A percentile compares a stretch with the other conserved stretches of the same genome.
Conservation (phyloP, 2,329 filamentous ascomycete species). For the Rachicladosporium sp. region DNA sequence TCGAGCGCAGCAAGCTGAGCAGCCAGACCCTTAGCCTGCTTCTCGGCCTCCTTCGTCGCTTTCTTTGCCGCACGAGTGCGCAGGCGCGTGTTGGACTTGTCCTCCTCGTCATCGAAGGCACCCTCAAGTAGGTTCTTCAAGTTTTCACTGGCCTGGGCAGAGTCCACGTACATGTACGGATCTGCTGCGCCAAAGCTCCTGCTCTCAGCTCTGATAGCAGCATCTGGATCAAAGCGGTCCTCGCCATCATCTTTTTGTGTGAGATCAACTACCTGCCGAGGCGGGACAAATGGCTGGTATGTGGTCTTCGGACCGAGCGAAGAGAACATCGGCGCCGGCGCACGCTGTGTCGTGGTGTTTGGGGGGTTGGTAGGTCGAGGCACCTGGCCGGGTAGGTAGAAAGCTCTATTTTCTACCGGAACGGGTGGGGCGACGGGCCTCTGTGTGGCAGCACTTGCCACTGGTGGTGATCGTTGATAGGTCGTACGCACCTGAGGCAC, state of each 20-base stretch:
- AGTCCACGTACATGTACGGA: slow-evolving; percentile 53
- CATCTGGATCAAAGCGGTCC: slow-evolving; percentile 37
- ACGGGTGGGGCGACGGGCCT: slow-evolving; percentile 1
- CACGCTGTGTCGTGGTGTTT: slow-evolving; percentile 6
- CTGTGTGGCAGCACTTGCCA: too few relatives aligned
- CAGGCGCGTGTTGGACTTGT: slow-evolving; percentile 35
- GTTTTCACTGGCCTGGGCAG: slow-evolving; percentile 59
- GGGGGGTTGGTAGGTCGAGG: slow-evolving; percentile 27
- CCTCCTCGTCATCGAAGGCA: slow-evolving; percentile 62
- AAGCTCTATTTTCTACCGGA: slow-evolving; percentile 5
- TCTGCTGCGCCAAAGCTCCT: slow-evolving; percentile 42
- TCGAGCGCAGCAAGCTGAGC: slow-evolving; percentile 32
- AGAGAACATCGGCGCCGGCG: slow-evolving; percentile 41
- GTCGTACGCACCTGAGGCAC: too few relatives aligned
- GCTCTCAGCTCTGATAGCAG: slow-evolving; percentile 32
- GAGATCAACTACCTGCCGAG: slow-evolving; percentile 35
- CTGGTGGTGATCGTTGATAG: too few relatives aligned
- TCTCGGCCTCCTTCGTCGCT: slow-evolving; percentile 18
- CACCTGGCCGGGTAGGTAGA: slow-evolving; percentile 18
- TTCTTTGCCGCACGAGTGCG: slow-evolving; percentile 33
- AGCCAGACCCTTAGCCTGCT: slow-evolving; percentile 28
- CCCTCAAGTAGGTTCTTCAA: slow-evolving; percentile 74
- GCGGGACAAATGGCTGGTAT: slow-evolving; percentile 25
- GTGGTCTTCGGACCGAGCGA: slow-evolving; percentile 32
- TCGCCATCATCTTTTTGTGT: slow-evolving; percentile 31